Evolutionary conservation across 2,329 filamentous ascomycete species (phyloP).

Genomic region (Dryadomyces quercivorus): DNA sequence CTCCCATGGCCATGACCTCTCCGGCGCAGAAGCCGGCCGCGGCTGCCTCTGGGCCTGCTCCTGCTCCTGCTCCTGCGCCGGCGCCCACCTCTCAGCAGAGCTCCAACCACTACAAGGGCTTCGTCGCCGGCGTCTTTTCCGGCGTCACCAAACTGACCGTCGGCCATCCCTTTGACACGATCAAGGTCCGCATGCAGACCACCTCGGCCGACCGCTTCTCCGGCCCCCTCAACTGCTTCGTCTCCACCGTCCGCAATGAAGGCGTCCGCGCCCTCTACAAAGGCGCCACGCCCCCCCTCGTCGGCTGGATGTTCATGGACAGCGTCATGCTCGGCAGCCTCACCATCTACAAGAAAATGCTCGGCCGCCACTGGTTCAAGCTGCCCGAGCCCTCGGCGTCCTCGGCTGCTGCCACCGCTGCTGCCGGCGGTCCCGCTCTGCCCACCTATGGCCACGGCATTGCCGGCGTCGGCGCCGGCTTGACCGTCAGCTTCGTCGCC

Average conservation of each 20-base stretch:
- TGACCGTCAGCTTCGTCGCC: constrained; percentile 84
- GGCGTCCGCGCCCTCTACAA: constrained; percentile 84
- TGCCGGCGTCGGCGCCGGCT: constrained; percentile 76
- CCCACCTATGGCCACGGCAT: constrained; percentile 74
- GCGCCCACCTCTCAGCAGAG: constrained; percentile 5
- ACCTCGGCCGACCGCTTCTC: constrained; percentile 64
- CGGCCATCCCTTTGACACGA: constrained; percentile 77
- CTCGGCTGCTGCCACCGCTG: constrained; percentile 20
- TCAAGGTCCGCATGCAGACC: constrained; percentile 93
- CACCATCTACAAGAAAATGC: constrained; percentile 74
- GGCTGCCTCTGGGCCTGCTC: not conserved
- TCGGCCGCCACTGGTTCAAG: constrained; percentile 66
- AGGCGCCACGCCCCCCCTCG: constrained; percentile 78
- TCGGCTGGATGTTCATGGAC: constrained; percentile 99
- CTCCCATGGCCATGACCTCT: constrained; percentile 1
- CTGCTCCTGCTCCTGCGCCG: constrained; percentile 11
- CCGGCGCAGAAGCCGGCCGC: not conserved
- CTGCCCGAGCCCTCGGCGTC: constrained; percentile 22
- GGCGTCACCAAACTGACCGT: constrained; percentile 78
- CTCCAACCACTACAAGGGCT: constrained; percentile 73
- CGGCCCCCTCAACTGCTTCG: constrained; percentile 74
- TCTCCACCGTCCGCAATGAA: constrained; percentile 76
- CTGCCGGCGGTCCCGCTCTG: constrained; percentile 36
- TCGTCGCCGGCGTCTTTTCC: constrained; percentile 91
- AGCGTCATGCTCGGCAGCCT: constrained; percentile 79